Percentiles rank a stretch among this genome's conserved stretches.
These are phyloP conservation scores for Plasmodium gallinaceum DNA, from an alignment of 169 alveolate genomes.

Conservation along the genomic window DNA sequence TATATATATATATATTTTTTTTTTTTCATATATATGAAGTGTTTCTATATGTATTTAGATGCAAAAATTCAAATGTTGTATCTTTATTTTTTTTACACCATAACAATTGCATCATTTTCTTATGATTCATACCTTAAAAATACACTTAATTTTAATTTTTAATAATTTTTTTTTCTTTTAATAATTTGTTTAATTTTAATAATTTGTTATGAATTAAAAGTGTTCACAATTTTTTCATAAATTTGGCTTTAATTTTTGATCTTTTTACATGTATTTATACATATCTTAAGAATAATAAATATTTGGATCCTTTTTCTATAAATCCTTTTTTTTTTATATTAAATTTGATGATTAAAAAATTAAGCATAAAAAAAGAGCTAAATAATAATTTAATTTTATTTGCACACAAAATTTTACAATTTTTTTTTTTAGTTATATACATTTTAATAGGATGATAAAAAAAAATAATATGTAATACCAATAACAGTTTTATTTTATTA, in stretches of 20 bases:
- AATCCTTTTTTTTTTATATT: neutral
- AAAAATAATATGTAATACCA: neutral
- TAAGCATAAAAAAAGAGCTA: neutral
- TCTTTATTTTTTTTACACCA: neutral
- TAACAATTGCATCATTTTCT: neutral
- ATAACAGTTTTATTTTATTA: neutral
- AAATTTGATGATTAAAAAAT: neutral
- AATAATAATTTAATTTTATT: neutral
- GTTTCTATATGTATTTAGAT: neutral
- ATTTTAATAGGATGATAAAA: neutral
- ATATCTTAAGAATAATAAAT: neutral
- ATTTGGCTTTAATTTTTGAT: neutral
- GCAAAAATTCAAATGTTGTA: neutral
- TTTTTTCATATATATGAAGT: neutral
- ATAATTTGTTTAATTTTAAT: conserved; percentile 14
- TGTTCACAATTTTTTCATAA: neutral
- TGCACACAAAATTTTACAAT: conserved; percentile 11
- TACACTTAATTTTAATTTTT: neutral
- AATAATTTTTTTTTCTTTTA: conserved; percentile 8
- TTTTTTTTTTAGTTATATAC: conserved; percentile 13
- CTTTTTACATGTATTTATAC: neutral
- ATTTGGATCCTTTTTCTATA: neutral
- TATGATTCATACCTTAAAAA: neutral
- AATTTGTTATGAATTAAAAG: conserved; percentile 3
- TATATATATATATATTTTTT: neutral